phyloP scores from a whole-genome alignment of 257 asterid species.

The Ballota nigra region DNA sequence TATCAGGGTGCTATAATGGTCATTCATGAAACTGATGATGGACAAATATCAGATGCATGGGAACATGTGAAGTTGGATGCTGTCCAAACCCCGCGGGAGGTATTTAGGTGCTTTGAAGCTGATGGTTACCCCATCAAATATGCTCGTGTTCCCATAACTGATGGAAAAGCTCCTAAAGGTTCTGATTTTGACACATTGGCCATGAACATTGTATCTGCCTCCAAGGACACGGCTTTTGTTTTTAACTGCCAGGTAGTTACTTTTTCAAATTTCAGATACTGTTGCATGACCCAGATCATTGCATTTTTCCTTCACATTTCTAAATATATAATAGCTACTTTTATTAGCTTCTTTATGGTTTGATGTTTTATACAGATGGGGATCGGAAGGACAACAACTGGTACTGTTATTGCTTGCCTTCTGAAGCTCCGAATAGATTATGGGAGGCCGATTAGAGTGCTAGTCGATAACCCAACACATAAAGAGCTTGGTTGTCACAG shows the following conservation, averaged over 20 bases:
- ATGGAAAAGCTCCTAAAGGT: slow-evolving; percentile 99
- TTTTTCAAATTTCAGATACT: slow-evolving; percentile 17
- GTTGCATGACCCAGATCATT: slow-evolving; percentile 12
- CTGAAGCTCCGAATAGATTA: slow-evolving; percentile 79
- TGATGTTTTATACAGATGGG: slow-evolving; percentile 68
- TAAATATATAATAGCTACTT: slow-evolving; percentile 16
- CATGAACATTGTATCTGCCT: slow-evolving; percentile 80
- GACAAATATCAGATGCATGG: slow-evolving; percentile 91
- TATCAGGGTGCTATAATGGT: slow-evolving; percentile 94
- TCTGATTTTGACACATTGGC: slow-evolving; percentile 87
- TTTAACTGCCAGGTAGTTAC: slow-evolving; percentile 88
- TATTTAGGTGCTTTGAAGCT: slow-evolving; percentile 72
- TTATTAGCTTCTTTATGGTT: slow-evolving; percentile 21
- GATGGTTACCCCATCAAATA: slow-evolving; percentile 86
- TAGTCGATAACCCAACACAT: slow-evolving; percentile 47
- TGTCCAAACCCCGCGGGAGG: slow-evolving; percentile 95
- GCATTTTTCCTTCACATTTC: slow-evolving; percentile 12
- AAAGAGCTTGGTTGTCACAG: slow-evolving; percentile 40
- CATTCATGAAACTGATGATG: slow-evolving; percentile 88
- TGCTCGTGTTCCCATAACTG: slow-evolving; percentile 98
- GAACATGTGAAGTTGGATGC: slow-evolving; percentile 68
- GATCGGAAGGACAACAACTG: slow-evolving; percentile 95
- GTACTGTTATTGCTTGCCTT: slow-evolving; percentile 97
- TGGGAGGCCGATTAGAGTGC: slow-evolving; percentile 83
- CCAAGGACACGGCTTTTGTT: slow-evolving; percentile 89